Evolutionary conservation across 78 protist species (phyloP), one percentile per base, ranked within the genome.

Genomic region (Mantamonas sphyraenae): DNA sequence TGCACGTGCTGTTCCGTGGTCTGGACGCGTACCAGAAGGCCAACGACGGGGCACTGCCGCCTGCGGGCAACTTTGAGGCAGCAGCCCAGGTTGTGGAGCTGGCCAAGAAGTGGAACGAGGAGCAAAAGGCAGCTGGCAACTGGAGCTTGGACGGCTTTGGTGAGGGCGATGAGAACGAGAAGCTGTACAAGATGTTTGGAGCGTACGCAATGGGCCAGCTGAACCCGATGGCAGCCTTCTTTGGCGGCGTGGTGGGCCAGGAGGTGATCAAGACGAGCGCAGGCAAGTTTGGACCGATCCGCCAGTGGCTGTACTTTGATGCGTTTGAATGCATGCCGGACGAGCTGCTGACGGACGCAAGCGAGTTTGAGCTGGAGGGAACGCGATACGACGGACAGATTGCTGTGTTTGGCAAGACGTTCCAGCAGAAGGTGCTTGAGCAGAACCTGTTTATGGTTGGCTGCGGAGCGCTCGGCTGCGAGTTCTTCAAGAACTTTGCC

Each of bases 401-500:
- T 1, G 35, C 57, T 0, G 75, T 81, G 17, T 72, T 81, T 35
- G 91, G 91, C 0, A 8, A 2, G 17, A 50, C 31, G n/a, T 31
- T 45, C 56, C 76, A 69, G 61, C 42, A 19, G 17, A 30, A 26
- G 64, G 1, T 89, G 45, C 9, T 4, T 20, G 72, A 31, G 17
- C 38, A 38, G 28, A 40, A 62, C 38, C 24, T 22, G 16, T 88
- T 88, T 74, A 39, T 80, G 47, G 87, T 82, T 38, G 87, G 87
- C 1, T 77, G 82, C 35, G 87, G 87, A 3, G 84, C 84, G 12
- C 71, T 79, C 26, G 84, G 84, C 16, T 79, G 84, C 38, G 84
- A 79, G 66, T 57, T 64, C 33, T 20, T 72, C 56, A 79, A 79
- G 60, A 51, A 39, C 67, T 42, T 67, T 12, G 73, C 73, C 31